These are phyloP conservation scores for Grosmannia serpens DNA, from an alignment of 2,329 filamentous ascomycete genomes.

Conservation along the genomic window DNA sequence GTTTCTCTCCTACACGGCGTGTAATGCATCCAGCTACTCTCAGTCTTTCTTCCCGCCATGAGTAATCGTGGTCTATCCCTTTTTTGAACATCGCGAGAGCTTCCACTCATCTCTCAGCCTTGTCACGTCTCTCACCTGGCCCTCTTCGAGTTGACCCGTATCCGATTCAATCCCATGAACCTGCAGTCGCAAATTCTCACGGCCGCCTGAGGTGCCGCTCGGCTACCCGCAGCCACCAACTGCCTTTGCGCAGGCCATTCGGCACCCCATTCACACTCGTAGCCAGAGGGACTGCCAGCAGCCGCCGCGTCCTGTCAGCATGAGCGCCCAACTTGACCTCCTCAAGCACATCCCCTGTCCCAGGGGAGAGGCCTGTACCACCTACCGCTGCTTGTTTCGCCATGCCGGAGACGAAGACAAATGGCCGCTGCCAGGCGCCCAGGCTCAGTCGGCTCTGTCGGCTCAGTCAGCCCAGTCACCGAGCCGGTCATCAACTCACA, in stretches of 20 bases:
- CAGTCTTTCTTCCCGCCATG: not conserved
- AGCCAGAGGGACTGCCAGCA: not conserved
- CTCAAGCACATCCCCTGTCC: constrained; percentile 16
- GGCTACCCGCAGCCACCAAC: too few species aligned
- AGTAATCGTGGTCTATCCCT: not conserved
- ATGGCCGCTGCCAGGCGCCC: not conserved
- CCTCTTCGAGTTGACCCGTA: not conserved
- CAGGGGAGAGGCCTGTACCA: constrained; percentile 12
- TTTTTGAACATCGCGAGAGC: not conserved
- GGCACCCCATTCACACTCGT: not conserved
- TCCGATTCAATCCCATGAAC: not conserved
- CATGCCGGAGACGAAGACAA: constrained; percentile 7
- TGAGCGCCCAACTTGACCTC: constrained; percentile 8
- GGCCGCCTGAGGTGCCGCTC: not conserved
- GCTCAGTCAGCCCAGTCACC: not conserved
- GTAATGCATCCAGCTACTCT: not conserved
- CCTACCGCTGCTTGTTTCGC: constrained; percentile 14
- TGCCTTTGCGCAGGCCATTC: not conserved
- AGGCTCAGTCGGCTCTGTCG: too few species aligned
- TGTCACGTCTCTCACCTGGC: not conserved
- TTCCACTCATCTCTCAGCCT: not conserved
- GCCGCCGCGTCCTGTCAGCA: not conserved
- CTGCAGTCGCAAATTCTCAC: not conserved
- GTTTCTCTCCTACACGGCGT: not conserved
- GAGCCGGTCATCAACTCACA: not conserved